phyloP scores from a whole-genome alignment of 768 basidiomycete species.

The Trametes meyenii region DNA sequence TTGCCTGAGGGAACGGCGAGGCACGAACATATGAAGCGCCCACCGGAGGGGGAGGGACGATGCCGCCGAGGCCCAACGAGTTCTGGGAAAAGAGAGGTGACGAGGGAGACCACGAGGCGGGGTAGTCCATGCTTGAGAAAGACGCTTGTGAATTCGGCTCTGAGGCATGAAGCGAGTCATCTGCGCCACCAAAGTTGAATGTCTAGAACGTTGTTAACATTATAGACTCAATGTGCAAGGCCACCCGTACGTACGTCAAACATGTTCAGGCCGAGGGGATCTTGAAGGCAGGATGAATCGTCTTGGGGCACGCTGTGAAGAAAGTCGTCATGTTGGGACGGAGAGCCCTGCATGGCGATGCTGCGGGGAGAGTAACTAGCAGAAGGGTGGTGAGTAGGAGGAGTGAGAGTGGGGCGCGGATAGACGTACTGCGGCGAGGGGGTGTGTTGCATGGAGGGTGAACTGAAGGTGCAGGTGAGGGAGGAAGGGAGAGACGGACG shows the following conservation, averaged over 20 bases:
- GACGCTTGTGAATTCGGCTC: background rate
- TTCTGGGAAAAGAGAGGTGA: background rate
- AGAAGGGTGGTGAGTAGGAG: background rate
- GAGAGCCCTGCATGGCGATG: background rate
- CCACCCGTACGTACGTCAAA: background rate
- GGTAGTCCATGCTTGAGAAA: background rate
- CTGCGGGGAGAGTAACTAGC: background rate
- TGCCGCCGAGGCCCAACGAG: too few species aligned
- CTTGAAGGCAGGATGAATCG: background rate
- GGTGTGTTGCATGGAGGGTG: background rate
- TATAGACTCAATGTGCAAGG: background rate
- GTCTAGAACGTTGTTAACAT: too few species aligned
- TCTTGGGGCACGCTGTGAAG: conserved; percentile 4
- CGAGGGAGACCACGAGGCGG: background rate
- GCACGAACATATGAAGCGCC: background rate
- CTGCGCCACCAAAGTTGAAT: background rate
- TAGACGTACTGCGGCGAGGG: background rate
- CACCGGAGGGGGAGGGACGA: too few species aligned
- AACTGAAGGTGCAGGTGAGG: background rate
- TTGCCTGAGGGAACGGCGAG: background rate
- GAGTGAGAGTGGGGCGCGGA: background rate
- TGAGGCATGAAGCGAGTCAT: background rate
- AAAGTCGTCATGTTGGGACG: background rate
- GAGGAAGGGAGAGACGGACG: background rate
- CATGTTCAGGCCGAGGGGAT: conserved; percentile 10